Percentiles rank a stretch among this genome's conserved stretches.
Evolutionary conservation across 257 asterid species (phyloP).

Genomic region (Solanum gandarillasii): DNA sequence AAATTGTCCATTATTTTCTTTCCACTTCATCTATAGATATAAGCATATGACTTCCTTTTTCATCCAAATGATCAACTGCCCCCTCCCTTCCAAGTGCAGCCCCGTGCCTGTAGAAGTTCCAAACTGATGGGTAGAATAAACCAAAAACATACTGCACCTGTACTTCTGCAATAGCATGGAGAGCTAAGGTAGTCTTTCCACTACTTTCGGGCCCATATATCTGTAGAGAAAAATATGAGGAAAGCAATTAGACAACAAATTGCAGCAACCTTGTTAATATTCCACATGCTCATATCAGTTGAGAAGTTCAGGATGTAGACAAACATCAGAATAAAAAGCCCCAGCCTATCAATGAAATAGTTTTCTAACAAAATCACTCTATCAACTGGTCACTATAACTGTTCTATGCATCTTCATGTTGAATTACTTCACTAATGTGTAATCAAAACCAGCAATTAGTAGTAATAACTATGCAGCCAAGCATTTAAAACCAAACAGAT

Average conservation of each 20-base stretch:
- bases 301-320: not conserved
- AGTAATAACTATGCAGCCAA: not conserved
- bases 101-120: not conserved
- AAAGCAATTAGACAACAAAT: not conserved
- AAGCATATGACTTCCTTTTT: not conserved
- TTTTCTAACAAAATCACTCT: not conserved
- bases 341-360: not conserved
- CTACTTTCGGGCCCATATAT: constrained; percentile 99
- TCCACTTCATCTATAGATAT: not conserved
- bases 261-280: not conserved
- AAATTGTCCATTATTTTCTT: not conserved
- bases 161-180: constrained; percentile 99
- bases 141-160: constrained; percentile 72
- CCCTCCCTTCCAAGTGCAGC: not conserved
- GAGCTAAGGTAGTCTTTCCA: constrained; percentile 95
- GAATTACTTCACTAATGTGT: not conserved
- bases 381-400: not conserved
- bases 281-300: not conserved
- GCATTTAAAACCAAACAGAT: not conserved
- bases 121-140: constrained; percentile 12
- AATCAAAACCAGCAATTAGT: not conserved
- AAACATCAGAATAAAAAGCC: not conserved
- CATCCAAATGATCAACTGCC: not conserved
- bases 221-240: constrained; percentile 21
- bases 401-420: not conserved